Percentiles rank a stretch among this genome's conserved stretches.
Evolutionary conservation across 495 filamentous ascomycete genomes (phyloP).

Genomic region (Neurospora sp.): DNA sequence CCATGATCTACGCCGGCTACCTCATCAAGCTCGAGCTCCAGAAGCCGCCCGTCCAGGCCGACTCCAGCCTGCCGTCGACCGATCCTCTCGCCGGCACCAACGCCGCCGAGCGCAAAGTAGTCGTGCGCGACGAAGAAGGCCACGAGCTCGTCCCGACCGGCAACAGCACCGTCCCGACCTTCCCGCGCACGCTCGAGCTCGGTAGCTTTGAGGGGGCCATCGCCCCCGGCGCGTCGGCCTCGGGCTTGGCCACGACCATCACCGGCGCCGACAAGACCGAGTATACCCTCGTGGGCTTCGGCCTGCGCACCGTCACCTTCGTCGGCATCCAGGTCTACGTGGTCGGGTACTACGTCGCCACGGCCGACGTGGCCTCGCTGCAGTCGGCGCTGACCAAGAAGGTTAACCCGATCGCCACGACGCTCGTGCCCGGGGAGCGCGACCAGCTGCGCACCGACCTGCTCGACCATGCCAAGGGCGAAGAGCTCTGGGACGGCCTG

Average conservation of each 20-base stretch:
- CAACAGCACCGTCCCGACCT: constrained; percentile 71
- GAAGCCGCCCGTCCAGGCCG: constrained; percentile 26
- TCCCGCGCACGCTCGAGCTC: constrained; percentile 63
- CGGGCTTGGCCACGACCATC: constrained; percentile 1
- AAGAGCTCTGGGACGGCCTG: constrained; percentile 62
- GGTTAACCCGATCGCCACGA: constrained; percentile 60
- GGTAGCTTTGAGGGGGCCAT: constrained; percentile 27
- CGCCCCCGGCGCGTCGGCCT: constrained; percentile 10
- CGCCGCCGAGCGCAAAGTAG: constrained; percentile 42
- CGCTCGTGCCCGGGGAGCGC: constrained; percentile 71
- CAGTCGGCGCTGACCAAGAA: constrained; percentile 37
- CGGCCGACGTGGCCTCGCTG: constrained; percentile 54
- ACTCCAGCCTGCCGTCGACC: constrained; percentile 34
- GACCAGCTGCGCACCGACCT: constrained; percentile 55
- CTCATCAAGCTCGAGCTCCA: constrained; percentile 26
- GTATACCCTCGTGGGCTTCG: constrained; percentile 80
- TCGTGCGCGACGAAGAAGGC: constrained; percentile 45
- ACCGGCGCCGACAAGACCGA: constrained; percentile 35
- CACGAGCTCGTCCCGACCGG: constrained; percentile 66
- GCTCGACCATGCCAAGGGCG: constrained; percentile 56
- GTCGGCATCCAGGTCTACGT: constrained; percentile 90
- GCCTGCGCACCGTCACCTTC: constrained; percentile 81
- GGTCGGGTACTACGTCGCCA: constrained; percentile 81
- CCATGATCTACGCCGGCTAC: constrained; percentile 38
- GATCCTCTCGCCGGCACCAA: constrained; percentile 33